Base-by-base conservation (phyloP, 345 rosid genomes). In the Cardamine chenopodiifolia region DNA sequence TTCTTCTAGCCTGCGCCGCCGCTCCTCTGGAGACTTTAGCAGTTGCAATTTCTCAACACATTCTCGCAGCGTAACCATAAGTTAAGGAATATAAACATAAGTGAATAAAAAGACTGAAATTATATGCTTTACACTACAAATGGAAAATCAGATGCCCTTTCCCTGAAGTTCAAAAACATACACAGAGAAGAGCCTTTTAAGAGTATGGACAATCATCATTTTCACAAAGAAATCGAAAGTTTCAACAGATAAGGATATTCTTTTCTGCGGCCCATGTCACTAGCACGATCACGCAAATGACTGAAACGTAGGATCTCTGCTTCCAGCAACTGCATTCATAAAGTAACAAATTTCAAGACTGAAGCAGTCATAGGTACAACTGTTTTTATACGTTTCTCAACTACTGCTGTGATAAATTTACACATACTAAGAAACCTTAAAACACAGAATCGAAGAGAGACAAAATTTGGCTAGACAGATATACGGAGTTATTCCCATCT, bases 281-380 rank as follows among this genome's bases (percentile, higher is more conserved):
- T 96, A 19, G 98, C 99, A 78, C 99, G 98, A 87, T 96, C 99
- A 71, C 99, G 91, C 59, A 96, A 93, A 86, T 96, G 99, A 81
- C 88, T 84, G 68, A 87, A 78, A 47, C 98, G 94, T 57, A 89
- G 71, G 70, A 86, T 85, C 89, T 96, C 99, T 37, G 96, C 69
- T 53, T 96, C 97, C 84, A 96, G 74, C 84, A 83, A 80, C 99
- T 96, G 90, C 87, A 90, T 61, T 40, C 48, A 42, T 72, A 70
- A 34, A 58, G 61, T 60, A 72, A 49, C 9, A 64, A 22, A 49
- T 53, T 31, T 40, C 62, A 72, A 53, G 14, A 69, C 7, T 57
- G 35, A 18, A 62, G 57, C 62, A 70, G 28, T 20, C 55, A 20
- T 10, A 29, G 10, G 28, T 39, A 19, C 28, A 13, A 4, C 0